Base-by-base conservation (phyloP, 2,329 filamentous ascomycete genomes). In the Stachybotrys echinatus region DNA sequence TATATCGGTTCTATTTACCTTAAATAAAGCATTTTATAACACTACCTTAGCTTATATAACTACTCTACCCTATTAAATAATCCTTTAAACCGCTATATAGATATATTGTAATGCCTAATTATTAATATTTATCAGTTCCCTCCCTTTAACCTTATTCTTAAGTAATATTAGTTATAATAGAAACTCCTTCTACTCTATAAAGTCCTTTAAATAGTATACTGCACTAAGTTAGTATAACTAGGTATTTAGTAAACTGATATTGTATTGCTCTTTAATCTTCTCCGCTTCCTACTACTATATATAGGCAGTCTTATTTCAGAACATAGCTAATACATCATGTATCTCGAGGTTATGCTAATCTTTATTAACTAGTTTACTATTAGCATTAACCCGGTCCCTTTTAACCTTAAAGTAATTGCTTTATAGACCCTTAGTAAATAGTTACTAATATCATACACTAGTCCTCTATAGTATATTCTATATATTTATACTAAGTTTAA, bases 321-420 rank as follows among this genome's bases (percentile, higher is more conserved):
- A 46, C 12, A 21, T 18, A n/a, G 20, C n/a, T 27, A 45, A 45
- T 27, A 45, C 23, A 34, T 47, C 38, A 38, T 21, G 38, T 19
- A 45, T n/a, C 21, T 31, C 20, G 45, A 43, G 17, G 18, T 34
- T 23, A 31, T 49, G 45, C 22, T 49, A 49, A 23, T 31, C 23
- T 39, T 38, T 49, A 49, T 19, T 49, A 49, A 49, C 18, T 43
- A 49, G 10, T 37, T 49, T 18, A 44, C 12, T 49, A 23, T 23
- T 45, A 44, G 39, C 45, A 43, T 31, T 44, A 34, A 14, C 18
- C 19, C 8, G 18, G 19, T 42, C 39, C 37, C 12, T 47, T 37
- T 47, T 47, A 38, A 47, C 14, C 23, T 47, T 47, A 47, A 38
- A 45, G 22, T 45, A 45, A 17, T 45, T 45, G 14, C 22, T 45